phyloP scores from a whole-genome alignment of 176 grass and related monocot species.

The Neostapfia colusana region DNA sequence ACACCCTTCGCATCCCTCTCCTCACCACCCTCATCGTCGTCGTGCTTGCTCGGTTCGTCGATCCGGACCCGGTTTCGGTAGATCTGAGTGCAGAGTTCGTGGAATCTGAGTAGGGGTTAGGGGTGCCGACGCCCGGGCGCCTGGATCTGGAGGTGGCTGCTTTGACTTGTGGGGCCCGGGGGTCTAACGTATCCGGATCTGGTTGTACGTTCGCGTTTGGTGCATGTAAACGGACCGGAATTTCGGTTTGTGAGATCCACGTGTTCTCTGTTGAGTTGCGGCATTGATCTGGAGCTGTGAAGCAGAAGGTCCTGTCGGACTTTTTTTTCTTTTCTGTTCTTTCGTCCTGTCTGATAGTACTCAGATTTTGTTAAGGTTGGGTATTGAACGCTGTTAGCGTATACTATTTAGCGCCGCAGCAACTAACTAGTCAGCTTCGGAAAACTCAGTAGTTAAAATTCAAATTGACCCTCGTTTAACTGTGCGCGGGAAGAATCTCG shows the following conservation, averaged over 20 bases:
- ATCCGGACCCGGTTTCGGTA: slow-evolving; percentile 13
- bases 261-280: slow-evolving; percentile 26
- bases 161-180: not conserved
- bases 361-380: not conserved
- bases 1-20: not conserved
- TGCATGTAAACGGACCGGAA: not conserved
- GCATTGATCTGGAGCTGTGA: not conserved
- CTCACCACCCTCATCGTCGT: not conserved
- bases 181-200: slow-evolving; percentile 27
- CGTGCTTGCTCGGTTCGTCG: not conserved
- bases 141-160: slow-evolving; percentile 31
- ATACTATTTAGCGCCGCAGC: not conserved
- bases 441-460: no score
- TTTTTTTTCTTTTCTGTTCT: not conserved
- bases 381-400: not conserved
- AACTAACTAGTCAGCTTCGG: not conserved
- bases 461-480: no score
- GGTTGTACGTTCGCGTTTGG: not conserved
- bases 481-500: no score
- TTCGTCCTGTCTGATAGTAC: not conserved
- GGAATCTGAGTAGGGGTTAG: not conserved
- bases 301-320: not conserved
- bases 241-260: slow-evolving; percentile 1
- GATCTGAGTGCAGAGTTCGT: slow-evolving; percentile 40
- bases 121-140: not conserved